Evolutionary conservation across 352 stramenopile genomes (phyloP).

Genomic region (Globisporangium solare): DNA sequence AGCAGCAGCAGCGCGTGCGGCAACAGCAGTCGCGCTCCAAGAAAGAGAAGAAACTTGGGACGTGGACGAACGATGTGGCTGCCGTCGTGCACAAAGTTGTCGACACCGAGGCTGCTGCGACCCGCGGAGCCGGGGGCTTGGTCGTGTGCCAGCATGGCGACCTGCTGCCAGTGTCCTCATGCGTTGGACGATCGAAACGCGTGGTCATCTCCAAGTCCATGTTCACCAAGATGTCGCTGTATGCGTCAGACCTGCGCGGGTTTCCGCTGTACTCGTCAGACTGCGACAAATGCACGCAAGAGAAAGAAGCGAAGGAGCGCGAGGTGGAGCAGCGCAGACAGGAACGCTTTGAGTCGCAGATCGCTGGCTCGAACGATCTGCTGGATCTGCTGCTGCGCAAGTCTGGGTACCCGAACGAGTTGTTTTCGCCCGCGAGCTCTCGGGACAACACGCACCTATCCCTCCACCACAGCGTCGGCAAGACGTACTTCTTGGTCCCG

Average conservation of each 20-base stretch:
- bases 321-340: constrained; percentile 48
- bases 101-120: constrained; percentile 20
- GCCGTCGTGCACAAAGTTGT: constrained; percentile 9
- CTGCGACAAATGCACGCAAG: constrained; percentile 49
- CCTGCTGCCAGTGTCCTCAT: constrained; percentile 50
- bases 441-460: constrained; percentile 52
- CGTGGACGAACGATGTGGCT: background rate
- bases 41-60: constrained; percentile 7
- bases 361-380: constrained; percentile 57
- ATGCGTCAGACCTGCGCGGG: constrained; percentile 50
- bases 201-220: constrained; percentile 41
- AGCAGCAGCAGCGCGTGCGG: constrained; percentile 44
- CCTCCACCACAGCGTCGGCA: constrained; percentile 34
- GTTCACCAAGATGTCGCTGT: constrained; percentile 47
- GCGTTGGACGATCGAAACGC: constrained; percentile 53
- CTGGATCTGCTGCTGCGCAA: constrained; percentile 75
- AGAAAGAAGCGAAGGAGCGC: constrained; percentile 49
- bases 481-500: constrained; percentile 78
- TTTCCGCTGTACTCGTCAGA: constrained; percentile 51
- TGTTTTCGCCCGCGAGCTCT: constrained; percentile 62
- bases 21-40: constrained; percentile 21
- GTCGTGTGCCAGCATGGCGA: constrained; percentile 65
- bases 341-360: constrained; percentile 59
- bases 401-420: constrained; percentile 64
- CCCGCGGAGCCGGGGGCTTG: constrained; percentile 38